These are phyloP conservation scores for Phialophora verrucosa DNA, from an alignment of 2,329 filamentous ascomycete genomes.

Conservation along the genomic window DNA sequence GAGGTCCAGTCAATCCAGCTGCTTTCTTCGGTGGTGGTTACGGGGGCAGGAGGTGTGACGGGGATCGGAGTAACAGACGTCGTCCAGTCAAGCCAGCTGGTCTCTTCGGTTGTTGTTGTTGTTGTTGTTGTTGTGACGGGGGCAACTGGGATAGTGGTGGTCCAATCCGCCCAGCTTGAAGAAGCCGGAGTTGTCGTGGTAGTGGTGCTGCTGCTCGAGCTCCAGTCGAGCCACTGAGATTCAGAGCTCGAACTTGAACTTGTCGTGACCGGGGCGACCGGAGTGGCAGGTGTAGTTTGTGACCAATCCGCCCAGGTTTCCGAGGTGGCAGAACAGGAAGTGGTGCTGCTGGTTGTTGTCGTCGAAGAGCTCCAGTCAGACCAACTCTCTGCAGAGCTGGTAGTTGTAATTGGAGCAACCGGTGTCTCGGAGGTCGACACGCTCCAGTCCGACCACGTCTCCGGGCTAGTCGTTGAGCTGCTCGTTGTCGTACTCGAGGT, in stretches of 20 bases:
- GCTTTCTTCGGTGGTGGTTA: background rate
- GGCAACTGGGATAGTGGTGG: background rate
- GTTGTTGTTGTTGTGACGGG: background rate
- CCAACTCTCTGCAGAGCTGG: background rate
- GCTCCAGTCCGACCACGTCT: slow-evolving; percentile 4
- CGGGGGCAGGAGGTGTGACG: background rate
- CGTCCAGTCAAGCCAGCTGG: slow-evolving; percentile 7
- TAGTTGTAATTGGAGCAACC: slow-evolving; percentile 1
- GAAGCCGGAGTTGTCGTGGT: background rate
- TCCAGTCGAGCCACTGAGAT: slow-evolving; percentile 9
- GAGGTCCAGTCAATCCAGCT: slow-evolving; percentile 7
- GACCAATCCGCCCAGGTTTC: slow-evolving; percentile 12
- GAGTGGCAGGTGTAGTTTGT: background rate
- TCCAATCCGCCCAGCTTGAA: slow-evolving; percentile 8
- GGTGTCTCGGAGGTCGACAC: background rate
- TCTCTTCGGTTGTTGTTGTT: background rate
- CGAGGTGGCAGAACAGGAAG: background rate
- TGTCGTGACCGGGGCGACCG: slow-evolving; percentile 2
- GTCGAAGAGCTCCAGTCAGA: slow-evolving; percentile 7
- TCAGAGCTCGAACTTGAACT: background rate
- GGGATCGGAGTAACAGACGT: background rate
- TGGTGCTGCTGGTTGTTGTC: slow-evolving; percentile 2
- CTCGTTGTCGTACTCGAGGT: background rate
- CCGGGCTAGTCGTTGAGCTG: background rate
- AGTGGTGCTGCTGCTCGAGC: background rate